Evolutionary conservation across 306 rosid genomes (phyloP).

Genomic region (Vicia sativa): DNA sequence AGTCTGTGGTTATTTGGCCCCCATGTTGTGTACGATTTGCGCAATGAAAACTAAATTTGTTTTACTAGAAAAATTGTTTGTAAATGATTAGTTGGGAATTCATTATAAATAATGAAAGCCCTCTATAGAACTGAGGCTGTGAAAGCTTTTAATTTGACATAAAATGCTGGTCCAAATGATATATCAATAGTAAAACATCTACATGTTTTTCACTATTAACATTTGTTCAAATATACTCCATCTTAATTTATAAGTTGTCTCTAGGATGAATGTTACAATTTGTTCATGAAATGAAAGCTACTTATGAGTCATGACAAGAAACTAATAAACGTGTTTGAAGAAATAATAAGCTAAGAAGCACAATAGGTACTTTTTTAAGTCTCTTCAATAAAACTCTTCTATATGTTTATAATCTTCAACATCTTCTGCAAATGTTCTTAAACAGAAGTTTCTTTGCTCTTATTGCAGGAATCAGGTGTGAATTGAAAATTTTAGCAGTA

Average conservation of each 20-base stretch:
- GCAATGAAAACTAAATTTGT: conserved; percentile 13
- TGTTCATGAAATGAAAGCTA: neutral
- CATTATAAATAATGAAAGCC: conserved; percentile 28
- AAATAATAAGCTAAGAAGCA: too few species aligned
- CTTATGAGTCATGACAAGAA: neutral
- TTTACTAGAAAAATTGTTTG: conserved; percentile 3
- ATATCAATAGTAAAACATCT: neutral
- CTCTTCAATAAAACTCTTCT: too few species aligned
- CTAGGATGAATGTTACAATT: neutral
- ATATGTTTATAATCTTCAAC: too few species aligned
- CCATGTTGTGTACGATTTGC: conserved; percentile 28
- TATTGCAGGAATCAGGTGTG: too few species aligned
- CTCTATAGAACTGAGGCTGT: neutral
- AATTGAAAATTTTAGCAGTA: too few species aligned
- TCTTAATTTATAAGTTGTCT: neutral
- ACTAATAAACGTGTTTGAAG: neutral
- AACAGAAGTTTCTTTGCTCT: too few species aligned
- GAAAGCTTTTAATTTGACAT: neutral
- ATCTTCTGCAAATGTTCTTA: too few species aligned
- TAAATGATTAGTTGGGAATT: conserved; percentile 39
- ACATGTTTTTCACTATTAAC: neutral
- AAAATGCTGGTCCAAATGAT: neutral
- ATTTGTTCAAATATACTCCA: neutral
- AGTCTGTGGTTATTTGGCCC: conserved; percentile 23
- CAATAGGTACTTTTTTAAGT: too few species aligned